Conservation (phyloP, 768 basidiomycete species). For the Amanita muscaria region DNA sequence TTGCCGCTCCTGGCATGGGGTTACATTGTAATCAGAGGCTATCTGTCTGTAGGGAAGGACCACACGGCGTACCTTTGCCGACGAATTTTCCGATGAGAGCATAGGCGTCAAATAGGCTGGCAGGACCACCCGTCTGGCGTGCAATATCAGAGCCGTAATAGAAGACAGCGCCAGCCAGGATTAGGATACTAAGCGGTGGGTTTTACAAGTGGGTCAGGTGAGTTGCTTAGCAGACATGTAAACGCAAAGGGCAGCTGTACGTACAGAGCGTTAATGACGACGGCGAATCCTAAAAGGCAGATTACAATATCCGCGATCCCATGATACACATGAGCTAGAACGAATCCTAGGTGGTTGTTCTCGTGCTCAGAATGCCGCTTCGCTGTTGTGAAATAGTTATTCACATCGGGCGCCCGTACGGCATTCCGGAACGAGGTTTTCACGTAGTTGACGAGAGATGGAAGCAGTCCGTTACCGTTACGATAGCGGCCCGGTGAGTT, state of each 20-base stretch:
- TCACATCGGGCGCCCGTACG: slow-evolving; percentile 30
- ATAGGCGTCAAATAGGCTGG: slow-evolving; percentile 81
- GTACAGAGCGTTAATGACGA: slow-evolving; percentile 80
- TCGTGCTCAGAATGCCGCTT: slow-evolving; percentile 44
- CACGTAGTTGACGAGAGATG: slow-evolving; percentile 12
- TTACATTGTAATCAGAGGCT: background rate
- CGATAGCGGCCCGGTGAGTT: background rate
- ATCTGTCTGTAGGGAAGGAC: background rate
- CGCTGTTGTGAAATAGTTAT: slow-evolving; percentile 24
- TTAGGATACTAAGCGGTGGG: slow-evolving; percentile 50
- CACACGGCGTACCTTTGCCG: slow-evolving; percentile 46
- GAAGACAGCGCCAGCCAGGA: slow-evolving; percentile 78
- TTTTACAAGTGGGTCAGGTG: slow-evolving; percentile 3
- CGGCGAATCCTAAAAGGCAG: slow-evolving; percentile 74
- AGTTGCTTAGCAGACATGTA: background rate
- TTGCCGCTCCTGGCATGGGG: slow-evolving; percentile 53
- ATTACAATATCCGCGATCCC: slow-evolving; percentile 56
- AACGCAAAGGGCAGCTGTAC: slow-evolving; percentile 15
- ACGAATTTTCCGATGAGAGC: slow-evolving; percentile 58
- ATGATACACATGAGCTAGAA: slow-evolving; percentile 57
- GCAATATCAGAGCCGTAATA: slow-evolving; percentile 34
- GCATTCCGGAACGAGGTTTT: slow-evolving; percentile 23
- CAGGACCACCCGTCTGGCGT: slow-evolving; percentile 30
- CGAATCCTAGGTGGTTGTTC: slow-evolving; percentile 47
- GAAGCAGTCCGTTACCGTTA: background rate